phyloP scores from a whole-genome alignment of 495 filamentous ascomycete genomes.

The Penicillium verhagenii region DNA sequence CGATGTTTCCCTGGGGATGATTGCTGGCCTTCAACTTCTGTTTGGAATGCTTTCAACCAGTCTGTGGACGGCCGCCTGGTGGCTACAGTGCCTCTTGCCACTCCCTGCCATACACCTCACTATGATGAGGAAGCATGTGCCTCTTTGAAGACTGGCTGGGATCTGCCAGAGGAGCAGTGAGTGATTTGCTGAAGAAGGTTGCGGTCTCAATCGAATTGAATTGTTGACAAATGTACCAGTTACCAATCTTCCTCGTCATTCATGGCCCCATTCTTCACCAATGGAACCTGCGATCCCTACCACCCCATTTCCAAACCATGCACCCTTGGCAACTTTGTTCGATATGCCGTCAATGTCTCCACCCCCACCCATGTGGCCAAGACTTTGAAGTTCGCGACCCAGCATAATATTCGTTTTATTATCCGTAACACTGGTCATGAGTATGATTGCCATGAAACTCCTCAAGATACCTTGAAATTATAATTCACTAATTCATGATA shows the following conservation, averaged over 20 bases:
- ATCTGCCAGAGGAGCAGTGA: slow-evolving; percentile 23
- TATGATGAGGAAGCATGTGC: slow-evolving; percentile 34
- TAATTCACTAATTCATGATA: background rate
- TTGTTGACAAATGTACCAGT: slow-evolving; percentile 9
- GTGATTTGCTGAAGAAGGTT: slow-evolving; percentile 13
- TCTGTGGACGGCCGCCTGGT: slow-evolving; percentile 44
- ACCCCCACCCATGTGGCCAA: slow-evolving; percentile 28
- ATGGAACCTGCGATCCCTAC: slow-evolving; percentile 57
- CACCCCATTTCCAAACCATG: slow-evolving; percentile 49
- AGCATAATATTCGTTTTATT: slow-evolving; percentile 60
- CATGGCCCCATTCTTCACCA: slow-evolving; percentile 43
- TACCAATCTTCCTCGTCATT: slow-evolving; percentile 38
- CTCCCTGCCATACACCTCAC: slow-evolving; percentile 44
- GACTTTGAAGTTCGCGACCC: slow-evolving; percentile 45
- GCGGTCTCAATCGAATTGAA: slow-evolving; percentile 23
- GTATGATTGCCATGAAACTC: slow-evolving; percentile 28
- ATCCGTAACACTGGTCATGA: slow-evolving; percentile 65
- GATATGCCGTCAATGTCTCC: slow-evolving; percentile 47
- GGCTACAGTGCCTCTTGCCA: slow-evolving; percentile 43
- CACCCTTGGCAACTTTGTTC: slow-evolving; percentile 55
- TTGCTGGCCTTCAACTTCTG: slow-evolving; percentile 42
- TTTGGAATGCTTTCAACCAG: slow-evolving; percentile 44
- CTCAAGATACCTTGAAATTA: background rate
- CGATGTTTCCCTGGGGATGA: slow-evolving; percentile 37
- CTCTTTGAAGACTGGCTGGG: slow-evolving; percentile 21